Evolutionary conservation across 1,284 basidiomycete genomes (phyloP).

Genomic region (Rhodofomes roseus): DNA sequence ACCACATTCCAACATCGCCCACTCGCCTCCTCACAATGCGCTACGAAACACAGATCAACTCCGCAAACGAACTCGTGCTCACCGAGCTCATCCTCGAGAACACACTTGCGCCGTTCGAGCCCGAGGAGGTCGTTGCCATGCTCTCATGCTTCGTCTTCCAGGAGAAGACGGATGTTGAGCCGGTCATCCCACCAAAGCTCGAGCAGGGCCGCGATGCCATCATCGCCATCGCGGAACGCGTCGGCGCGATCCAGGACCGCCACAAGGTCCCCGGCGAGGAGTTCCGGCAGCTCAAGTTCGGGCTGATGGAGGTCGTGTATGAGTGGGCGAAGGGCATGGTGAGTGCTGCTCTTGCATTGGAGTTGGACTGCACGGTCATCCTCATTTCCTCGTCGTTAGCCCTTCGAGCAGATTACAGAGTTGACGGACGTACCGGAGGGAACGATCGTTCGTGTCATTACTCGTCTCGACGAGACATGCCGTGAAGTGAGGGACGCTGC

Average conservation of each 20-base stretch:
- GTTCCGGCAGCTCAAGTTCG: constrained; percentile 80
- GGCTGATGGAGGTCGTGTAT: constrained; percentile 93
- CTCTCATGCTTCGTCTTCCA: constrained; percentile 97
- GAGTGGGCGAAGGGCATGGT: constrained; percentile 99
- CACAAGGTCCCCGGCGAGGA: constrained; percentile 81
- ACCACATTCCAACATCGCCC: neutral
- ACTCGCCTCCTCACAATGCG: no score
- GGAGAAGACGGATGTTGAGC: constrained; percentile 91
- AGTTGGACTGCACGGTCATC: no score
- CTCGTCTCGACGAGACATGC: constrained; percentile 94
- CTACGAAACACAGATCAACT: constrained; percentile 75
- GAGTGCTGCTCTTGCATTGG: constrained; percentile 29
- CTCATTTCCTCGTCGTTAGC: no score
- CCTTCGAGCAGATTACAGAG: constrained; percentile 90
- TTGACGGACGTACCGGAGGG: constrained; percentile 97
- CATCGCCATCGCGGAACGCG: constrained; percentile 76
- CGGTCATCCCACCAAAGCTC: constrained; percentile 74
- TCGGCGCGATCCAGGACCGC: constrained; percentile 75
- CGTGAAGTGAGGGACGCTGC: constrained; percentile 96
- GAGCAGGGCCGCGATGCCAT: constrained; percentile 81
- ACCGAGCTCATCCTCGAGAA: constrained; percentile 98
- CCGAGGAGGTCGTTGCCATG: constrained; percentile 96
- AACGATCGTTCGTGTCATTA: constrained; percentile 95
- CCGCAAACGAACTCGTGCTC: constrained; percentile 90
- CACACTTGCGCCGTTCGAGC: constrained; percentile 83